Percentiles rank a stretch among this genome's conserved stretches.
These are phyloP conservation scores for Stereum hirsutum DNA, from an alignment of 1,284 basidiomycete species.

Conservation along the genomic window DNA sequence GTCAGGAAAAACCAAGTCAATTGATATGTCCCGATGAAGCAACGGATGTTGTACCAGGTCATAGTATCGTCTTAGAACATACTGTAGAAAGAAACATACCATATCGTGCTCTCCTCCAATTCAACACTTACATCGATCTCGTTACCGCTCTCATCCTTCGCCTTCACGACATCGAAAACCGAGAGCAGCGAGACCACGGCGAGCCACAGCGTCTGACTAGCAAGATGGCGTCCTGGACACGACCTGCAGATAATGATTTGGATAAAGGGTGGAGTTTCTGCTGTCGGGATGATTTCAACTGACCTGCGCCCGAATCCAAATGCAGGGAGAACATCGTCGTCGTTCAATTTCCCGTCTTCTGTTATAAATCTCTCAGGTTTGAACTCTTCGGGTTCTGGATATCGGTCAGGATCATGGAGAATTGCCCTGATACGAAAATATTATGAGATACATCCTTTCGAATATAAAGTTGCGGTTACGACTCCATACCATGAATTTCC, in stretches of 20 bases:
- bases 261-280: no score
- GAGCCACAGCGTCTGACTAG: conserved; percentile 10
- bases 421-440: conserved; percentile 14
- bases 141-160: conserved; percentile 4
- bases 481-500: neutral
- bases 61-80: no score
- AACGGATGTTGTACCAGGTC: no score
- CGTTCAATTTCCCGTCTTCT: conserved; percentile 8
- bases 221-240: conserved; percentile 13
- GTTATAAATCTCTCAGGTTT: conserved; percentile 18
- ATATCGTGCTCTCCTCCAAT: no score
- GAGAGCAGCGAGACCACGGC: conserved; percentile 3
- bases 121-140: no score
- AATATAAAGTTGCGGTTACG: neutral
- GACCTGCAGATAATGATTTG: no score
- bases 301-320: conserved; percentile 11
- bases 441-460: neutral
- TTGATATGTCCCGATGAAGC: no score
- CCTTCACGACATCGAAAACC: conserved; percentile 5
- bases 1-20: no score
- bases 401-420: conserved; percentile 17
- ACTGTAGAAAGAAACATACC: no score
- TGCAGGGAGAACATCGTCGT: conserved; percentile 6
- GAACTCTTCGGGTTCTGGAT: conserved; percentile 17
- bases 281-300: no score